Conservation (phyloP, 192 early-diverging fungal species). For the Entomortierella beljakovae region DNA sequence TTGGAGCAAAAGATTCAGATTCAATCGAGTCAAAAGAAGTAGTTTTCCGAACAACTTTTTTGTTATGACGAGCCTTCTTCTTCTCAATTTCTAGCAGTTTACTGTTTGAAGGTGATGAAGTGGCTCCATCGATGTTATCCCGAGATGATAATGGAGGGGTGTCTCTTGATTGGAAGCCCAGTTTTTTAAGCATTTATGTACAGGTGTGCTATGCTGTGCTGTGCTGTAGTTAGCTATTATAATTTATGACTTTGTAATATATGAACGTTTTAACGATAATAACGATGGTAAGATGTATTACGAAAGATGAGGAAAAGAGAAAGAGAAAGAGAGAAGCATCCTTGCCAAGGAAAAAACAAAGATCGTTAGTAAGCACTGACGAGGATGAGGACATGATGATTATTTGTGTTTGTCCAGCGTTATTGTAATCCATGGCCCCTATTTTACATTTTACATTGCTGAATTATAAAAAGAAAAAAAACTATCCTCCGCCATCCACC, state of each 20-base stretch:
- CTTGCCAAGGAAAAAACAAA: neutral
- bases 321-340: slow-evolving; percentile 2
- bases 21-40: slow-evolving; percentile 33
- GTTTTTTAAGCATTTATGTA: slow-evolving; percentile 28
- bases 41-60: slow-evolving; percentile 13
- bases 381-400: neutral
- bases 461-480: no score
- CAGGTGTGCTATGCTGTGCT: neutral
- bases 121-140: neutral
- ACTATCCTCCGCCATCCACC: no score
- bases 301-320: neutral
- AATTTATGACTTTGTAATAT: neutral
- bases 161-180: slow-evolving; percentile 9
- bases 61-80: slow-evolving; percentile 18
- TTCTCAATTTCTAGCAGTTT: slow-evolving; percentile 14
- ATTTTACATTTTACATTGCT: slow-evolving; percentile 2
- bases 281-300: neutral
- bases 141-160: neutral
- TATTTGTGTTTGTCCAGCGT: slow-evolving; percentile 25
- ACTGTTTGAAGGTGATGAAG: neutral
- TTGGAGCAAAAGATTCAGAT: slow-evolving; percentile 20
- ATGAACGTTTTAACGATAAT: neutral
- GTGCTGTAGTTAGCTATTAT: neutral
- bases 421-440: slow-evolving; percentile 30
- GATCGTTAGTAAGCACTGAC: neutral